These are phyloP conservation scores for Ophidiomyces ophidiicola DNA, from an alignment of 2,329 filamentous ascomycete species.

Conservation along the genomic window DNA sequence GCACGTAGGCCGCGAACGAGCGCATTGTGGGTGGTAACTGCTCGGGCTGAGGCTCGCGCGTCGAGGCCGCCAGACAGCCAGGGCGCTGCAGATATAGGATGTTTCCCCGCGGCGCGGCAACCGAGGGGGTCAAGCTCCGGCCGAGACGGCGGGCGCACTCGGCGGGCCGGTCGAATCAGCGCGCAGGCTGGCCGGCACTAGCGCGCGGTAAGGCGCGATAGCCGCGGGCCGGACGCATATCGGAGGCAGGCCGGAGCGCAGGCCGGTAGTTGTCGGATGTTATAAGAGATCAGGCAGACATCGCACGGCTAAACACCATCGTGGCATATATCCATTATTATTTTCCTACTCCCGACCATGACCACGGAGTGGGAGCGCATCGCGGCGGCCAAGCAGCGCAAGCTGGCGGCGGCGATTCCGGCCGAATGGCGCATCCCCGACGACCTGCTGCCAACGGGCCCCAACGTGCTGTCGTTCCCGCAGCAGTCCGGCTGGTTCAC, in stretches of 20 bases:
- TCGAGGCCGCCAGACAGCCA: not conserved
- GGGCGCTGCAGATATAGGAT: not conserved
- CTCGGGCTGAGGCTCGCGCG: not conserved
- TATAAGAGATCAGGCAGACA: not conserved
- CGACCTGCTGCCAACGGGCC: too few species aligned
- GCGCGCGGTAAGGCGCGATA: not conserved
- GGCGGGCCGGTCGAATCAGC: not conserved
- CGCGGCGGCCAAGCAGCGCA: too few species aligned
- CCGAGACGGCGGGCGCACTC: not conserved
- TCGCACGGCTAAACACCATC: not conserved
- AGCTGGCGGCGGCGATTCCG: too few species aligned
- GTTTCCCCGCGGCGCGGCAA: not conserved
- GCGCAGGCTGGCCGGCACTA: not conserved
- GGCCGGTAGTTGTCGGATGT: too few species aligned
- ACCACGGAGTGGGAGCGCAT: too few species aligned
- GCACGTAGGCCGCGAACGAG: constrained; percentile 15
- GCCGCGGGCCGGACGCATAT: not conserved
- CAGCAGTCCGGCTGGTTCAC: constrained; percentile 16
- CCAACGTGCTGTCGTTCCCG: constrained; percentile 15
- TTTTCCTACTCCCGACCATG: too few species aligned
- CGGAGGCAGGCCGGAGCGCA: too few species aligned
- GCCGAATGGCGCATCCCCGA: too few species aligned
- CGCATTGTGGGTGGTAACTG: constrained; percentile 8
- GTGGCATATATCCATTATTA: too few species aligned
- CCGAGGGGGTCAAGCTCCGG: not conserved